Evolutionary conservation across 441 rosid genomes (phyloP).

Genomic region (Erysimum cheiri): DNA sequence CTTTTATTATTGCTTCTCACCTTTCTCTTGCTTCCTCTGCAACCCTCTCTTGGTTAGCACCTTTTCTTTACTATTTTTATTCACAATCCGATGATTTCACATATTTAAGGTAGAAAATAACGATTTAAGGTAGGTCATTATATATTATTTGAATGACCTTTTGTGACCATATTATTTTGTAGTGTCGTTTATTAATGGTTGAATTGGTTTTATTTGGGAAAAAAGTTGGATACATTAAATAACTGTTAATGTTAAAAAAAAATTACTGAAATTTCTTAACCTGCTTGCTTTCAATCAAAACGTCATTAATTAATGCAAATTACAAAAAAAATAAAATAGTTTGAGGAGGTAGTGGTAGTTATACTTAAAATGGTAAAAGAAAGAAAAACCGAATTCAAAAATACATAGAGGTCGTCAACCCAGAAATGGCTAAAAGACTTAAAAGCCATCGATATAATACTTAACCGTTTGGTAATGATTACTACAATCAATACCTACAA

Average conservation of each 20-base stretch:
- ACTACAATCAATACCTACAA: not conserved
- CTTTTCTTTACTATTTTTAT: conserved; percentile 13
- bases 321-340: not conserved
- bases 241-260: too few relatives aligned
- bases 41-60: conserved; percentile 27
- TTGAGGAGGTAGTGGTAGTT: conserved; percentile 11
- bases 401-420: conserved; percentile 1
- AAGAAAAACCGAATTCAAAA: conserved; percentile 13
- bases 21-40: conserved; percentile 41
- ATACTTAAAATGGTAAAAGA: conserved; percentile 16
- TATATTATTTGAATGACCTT: not conserved
- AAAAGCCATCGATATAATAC: not conserved
- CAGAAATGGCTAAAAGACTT: conserved; percentile 8
- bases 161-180: not conserved
- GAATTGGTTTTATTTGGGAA: not conserved
- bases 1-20: conserved; percentile 43
- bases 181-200: not conserved
- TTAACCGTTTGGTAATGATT: conserved; percentile 20
- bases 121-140: not conserved
- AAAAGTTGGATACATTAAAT: too few relatives aligned
- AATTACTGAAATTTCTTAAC: too few relatives aligned
- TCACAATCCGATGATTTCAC: not conserved
- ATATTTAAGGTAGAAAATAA: not conserved
- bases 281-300: not conserved
- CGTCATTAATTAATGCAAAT: not conserved